phyloP scores from a whole-genome alignment of 306 rosid species.

The Malus sieversii region DNA sequence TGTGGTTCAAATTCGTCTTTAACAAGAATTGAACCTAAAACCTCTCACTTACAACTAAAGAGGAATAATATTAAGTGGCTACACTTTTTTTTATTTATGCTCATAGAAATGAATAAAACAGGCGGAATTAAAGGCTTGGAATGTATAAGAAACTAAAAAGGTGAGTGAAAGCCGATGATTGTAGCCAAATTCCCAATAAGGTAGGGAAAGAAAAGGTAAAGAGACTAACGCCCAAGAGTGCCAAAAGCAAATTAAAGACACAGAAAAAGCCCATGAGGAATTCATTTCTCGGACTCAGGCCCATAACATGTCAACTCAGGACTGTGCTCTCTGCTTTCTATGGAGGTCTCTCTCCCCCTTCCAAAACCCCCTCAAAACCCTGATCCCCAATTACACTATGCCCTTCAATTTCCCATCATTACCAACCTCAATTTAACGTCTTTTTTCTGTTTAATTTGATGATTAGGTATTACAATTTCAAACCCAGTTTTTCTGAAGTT shows the following conservation, averaged over 20 bases:
- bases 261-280: background rate
- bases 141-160: no score
- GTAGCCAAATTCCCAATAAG: no score
- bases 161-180: no score
- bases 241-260: background rate
- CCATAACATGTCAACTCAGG: background rate
- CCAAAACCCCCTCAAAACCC: slow-evolving; percentile 19
- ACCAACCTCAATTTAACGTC: background rate
- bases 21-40: no score
- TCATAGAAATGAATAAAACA: no score
- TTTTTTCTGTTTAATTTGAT: background rate
- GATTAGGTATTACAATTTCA: background rate
- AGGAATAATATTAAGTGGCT: no score
- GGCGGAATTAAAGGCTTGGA: no score
- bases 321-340: background rate
- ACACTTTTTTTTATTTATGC: no score
- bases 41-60: no score
- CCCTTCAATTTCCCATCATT: background rate
- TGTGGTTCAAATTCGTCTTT: no score
- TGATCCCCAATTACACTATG: background rate
- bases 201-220: background rate
- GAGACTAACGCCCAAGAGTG: background rate
- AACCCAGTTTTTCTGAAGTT: background rate
- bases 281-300: background rate
- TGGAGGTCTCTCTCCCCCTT: background rate